Evolutionary conservation across 2,329 filamentous ascomycete species (phyloP), one percentile per base, ranked within the genome.

Genomic region (Xylaria sp.): DNA sequence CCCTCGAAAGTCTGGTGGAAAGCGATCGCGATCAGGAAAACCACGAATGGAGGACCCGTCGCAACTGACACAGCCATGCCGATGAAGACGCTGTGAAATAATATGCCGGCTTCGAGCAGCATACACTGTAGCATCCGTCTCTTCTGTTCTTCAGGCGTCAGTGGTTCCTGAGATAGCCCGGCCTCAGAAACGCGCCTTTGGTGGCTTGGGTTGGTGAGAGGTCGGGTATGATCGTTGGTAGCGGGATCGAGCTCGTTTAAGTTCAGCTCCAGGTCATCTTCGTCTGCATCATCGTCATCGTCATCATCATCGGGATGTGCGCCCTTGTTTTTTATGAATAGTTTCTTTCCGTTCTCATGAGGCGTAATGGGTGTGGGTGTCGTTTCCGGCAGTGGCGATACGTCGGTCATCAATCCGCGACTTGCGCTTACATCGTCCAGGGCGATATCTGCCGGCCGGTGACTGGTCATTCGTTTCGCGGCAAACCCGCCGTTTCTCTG

Each of bases 1-100:
- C 94, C 94, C 82, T 97, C 94, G 73, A 97, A 97, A 0, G 92
- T 94, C 82, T 97, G 92, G 77, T 96, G 93, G 80, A 95, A 94
- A 72, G 88, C 89, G 71, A 96, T 94, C 59, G 93, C 93, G 37
- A 94, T 85, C 0, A 96, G 84, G 72, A 96, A 92, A 13, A 95
- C 91, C 51, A 93, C 84, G 77, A 96, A 96, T 0, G 91, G 89
- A 0, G 92, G 91, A 0, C 92, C 92, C 0, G 92, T 94, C 0
- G 93, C 90, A 0, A 96, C 93, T 0, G 91, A 94, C 37, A 96
- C 86, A 3, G 93, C 92, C 92, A 95, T 94, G 70, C 93, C 93
- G 74, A 96, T 95, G 76, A 96, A 96, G 63, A 96, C 86, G 76
- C 90, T 92, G 82, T 96, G 93, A 78, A 95, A 95, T 18, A 96